Base-by-base conservation (phyloP, 2,329 filamentous ascomycete species). In the Aspergillus sp. region DNA sequence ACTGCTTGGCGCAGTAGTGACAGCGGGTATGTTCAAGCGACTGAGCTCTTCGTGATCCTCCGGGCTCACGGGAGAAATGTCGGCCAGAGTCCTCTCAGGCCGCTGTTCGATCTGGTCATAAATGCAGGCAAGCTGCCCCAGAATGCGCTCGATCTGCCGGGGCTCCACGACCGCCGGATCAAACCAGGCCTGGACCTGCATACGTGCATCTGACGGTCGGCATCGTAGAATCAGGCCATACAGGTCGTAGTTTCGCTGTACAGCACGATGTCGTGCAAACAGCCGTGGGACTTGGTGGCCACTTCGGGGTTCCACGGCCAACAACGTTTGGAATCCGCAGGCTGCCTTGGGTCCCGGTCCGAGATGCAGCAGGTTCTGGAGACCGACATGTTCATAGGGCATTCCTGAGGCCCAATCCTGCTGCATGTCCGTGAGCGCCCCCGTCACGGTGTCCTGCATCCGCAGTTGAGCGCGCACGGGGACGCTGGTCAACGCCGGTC, bases 281-380 rank as follows among this genome's bases (percentile, higher is more conserved):
- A 58, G 5, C 2, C 13, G 19, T 6, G 53, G 56, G 14, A 47
- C 5, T 7, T 46, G 16, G 25, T 57, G 52, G 23, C 25, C 50
- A 19, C 52, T 48, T 3, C 52, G 25, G 4, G 58, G 58, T 25
- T 60, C 56, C 4, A 60, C 58, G 2, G 58, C 41, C 4, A 58
- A 21, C 23, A 61, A 17, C 1, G 58, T 61, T 16, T 58, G 58
- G 21, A 61, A 61, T 14, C 51, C 47, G 55, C 58, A 61, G 1
- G 57, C 57, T 10, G 57, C 57, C 13, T 36, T 55, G 2, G 58
- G 50, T 2, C 58, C 57, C 1, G 51, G 42, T 2, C 58, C 52
- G n/a, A 59, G 34, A 17, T 41, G 58, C 14, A 59, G 53, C 2
- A 61, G 36, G 29, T 56, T 59, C 25, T 61, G 58, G 36, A 61